phyloP scores from a whole-genome alignment of 345 rosid species.

The Euclidium syriacum region DNA sequence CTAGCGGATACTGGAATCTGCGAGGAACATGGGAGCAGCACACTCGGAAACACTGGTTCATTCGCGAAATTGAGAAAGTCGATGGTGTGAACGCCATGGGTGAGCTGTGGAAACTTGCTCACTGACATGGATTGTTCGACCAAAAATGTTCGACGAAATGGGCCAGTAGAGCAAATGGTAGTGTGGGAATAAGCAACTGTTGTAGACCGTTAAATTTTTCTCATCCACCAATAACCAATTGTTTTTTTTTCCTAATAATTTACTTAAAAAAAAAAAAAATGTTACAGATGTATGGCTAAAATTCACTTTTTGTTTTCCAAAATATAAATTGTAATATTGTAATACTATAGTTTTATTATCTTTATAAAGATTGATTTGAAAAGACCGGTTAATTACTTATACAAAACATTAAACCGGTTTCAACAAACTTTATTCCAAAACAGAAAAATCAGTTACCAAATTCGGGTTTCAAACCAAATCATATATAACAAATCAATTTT shows the following conservation, averaged over 20 bases:
- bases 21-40: constrained; percentile 3
- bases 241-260: not conserved
- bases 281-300: constrained; percentile 14
- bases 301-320: not conserved
- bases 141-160: constrained; percentile 15
- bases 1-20: constrained; percentile 11
- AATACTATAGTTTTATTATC: too few relatives aligned
- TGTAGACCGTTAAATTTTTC: constrained; percentile 25
- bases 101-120: constrained; percentile 22
- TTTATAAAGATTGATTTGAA: too few relatives aligned
- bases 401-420: too few relatives aligned
- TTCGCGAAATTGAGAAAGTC: not conserved
- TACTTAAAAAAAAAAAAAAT: not conserved
- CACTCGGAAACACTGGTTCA: constrained; percentile 14
- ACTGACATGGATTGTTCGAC: constrained; percentile 11
- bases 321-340: too few relatives aligned
- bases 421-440: too few relatives aligned
- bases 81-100: constrained; percentile 24
- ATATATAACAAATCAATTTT: too few relatives aligned
- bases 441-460: too few relatives aligned
- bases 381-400: too few relatives aligned
- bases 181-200: constrained; percentile 11
- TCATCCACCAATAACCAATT: constrained; percentile 23
- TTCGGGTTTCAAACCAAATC: too few relatives aligned
- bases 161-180: not conserved